Evolutionary conservation across 106 monocot genomes (phyloP), one percentile per base, ranked within the genome.

Genomic region (Platanthera guangdongensis): DNA sequence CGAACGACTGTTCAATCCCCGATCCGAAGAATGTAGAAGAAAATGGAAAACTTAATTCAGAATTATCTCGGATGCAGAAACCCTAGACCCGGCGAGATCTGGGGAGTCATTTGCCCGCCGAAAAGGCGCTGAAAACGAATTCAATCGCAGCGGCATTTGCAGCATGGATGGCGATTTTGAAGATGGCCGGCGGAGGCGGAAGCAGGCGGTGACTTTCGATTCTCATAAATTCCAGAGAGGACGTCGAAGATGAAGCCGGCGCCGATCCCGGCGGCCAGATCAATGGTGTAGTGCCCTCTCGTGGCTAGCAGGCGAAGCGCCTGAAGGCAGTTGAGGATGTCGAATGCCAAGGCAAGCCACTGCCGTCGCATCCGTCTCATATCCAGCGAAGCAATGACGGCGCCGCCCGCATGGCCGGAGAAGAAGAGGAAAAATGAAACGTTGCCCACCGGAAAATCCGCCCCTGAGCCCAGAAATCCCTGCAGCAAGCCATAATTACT

Each of bases 341-440:
- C 97, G 71, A 91, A 97, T 8, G 55, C 48, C 52, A 53, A 52
- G 5, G 93, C 93, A 81, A 97, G 73, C 22, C 45, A 52, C 16
- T 54, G 47, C 45, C 93, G 81, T 53, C 75, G 52, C 67, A 72
- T 82, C 71, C 97, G 67, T 71, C 93, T 82, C 97, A 97, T 97
- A 83, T 97, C 97, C 52, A 89, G 48, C 4, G 97, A 91, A 2
- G 91, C 97, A 53, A 97, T 94, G 74, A 97, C 71, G 0, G 93
- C 79, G 7, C 89, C 97, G 3, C 90, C 97, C 8, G 89, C 97
- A 51, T 97, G 97, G 2, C 97, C 97, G 5, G 93, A 97, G 91
- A 89, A 97, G 88, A 97, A 97, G 71, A 97, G 93, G 85, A 89
- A 97, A 83, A 97, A 97, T 51, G 93, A 93, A 10, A 94, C 93